Evolutionary conservation across 345 rosid genomes (phyloP).

Genomic region (Hibiscus mutabilis): DNA sequence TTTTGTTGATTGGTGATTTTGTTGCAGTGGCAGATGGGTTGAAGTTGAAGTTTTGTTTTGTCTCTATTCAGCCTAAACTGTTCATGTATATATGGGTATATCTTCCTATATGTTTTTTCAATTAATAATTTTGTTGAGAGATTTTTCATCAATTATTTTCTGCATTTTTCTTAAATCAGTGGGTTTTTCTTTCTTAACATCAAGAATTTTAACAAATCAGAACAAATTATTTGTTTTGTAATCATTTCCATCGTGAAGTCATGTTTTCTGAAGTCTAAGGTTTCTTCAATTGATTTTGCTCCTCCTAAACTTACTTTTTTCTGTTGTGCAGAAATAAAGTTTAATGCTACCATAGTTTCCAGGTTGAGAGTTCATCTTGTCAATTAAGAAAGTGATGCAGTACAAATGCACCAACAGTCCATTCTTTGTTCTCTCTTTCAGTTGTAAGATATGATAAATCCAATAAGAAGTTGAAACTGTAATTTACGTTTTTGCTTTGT

Average conservation of each 20-base stretch:
- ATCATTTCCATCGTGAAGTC: not conserved
- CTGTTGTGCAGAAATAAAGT: slow-evolving; percentile 4
- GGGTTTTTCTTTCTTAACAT: not conserved
- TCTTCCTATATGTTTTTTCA: not conserved
- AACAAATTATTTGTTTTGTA: not conserved
- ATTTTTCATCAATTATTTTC: not conserved
- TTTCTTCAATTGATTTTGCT: not conserved
- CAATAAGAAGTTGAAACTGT: not conserved
- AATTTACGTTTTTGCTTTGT: not conserved
- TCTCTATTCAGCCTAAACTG: slow-evolving; percentile 10
- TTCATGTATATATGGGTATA: slow-evolving; percentile 14
- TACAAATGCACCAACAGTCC: not conserved
- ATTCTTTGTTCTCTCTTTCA: not conserved
- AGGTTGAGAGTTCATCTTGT: not conserved
- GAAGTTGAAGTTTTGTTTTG: slow-evolving; percentile 19
- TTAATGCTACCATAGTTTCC: not conserved
- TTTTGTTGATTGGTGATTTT: slow-evolving; percentile 18
- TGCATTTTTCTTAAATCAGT: not conserved
- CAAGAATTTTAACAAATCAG: not conserved
- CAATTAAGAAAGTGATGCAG: not conserved
- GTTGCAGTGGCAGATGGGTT: slow-evolving; percentile 66
- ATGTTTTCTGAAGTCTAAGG: not conserved
- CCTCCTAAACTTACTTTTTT: not conserved
- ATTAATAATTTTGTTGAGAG: not conserved
- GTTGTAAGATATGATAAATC: not conserved